Base-by-base conservation (phyloP, 495 filamentous ascomycete genomes). In the Xylaria telfairii region DNA sequence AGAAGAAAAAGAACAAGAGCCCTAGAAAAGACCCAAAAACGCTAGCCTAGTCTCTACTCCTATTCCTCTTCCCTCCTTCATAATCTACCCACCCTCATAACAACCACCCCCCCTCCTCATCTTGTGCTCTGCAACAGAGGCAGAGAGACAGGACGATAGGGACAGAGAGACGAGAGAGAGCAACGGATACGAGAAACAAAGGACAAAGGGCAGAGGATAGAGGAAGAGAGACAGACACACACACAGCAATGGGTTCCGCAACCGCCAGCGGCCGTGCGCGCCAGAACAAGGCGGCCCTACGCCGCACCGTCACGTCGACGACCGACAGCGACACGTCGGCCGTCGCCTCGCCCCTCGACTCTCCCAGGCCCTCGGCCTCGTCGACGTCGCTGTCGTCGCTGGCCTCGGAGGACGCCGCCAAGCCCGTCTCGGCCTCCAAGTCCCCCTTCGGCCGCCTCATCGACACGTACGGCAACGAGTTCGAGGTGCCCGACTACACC, bases 361-460 rank as follows among this genome's bases (percentile, higher is more conserved):
- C 90, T 65, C 93, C 94, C 64, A 85, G 87, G 42, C 89, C 88
- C 46, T 96, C 93, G 13, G 88, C 93, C 24, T 97, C 95, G 10
- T 92, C 92, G 26, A 96, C 96, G 6, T 97, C 95, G 3, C 87
- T 97, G 62, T 97, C 95, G 37, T 98, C 95, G 53, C 85, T 97
- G 82, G 89, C 88, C 56, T 96, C 93, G 17, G 76, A 84, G n/a
- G 76, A 77, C 56, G 49, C 73, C 64, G 73, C 68, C 67, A 75
- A 73, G 69, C 41, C 71, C 49, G 63, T 3, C 34, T 37, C 34
- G 34, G 34, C 34, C n/a, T n/a, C 67, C 67, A 75, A 74, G 71
- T 62, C 75, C 46, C 63, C 75, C 46, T 78, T 80, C 64, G 81
- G 83, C 80, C 90, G 89, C 81, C 87, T 94, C 68, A 80, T 90